Conservation (phyloP, 345 rosid genomes). For the Rhizophora mangle region DNA sequence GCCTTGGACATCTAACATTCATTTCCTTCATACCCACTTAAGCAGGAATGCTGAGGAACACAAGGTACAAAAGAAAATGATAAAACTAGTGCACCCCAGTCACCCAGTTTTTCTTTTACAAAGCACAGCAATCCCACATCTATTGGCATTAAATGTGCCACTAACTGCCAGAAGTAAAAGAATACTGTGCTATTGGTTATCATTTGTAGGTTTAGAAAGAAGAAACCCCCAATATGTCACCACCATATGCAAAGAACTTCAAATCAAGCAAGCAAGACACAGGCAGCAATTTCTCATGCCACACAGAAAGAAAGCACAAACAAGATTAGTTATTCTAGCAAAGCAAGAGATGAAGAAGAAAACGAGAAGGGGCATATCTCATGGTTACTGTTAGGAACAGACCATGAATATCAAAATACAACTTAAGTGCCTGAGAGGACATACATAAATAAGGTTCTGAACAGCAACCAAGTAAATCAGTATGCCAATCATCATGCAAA, state of each 20-base stretch:
- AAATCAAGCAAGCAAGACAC: neutral
- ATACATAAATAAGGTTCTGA: conserved; percentile 88
- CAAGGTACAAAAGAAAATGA: no score
- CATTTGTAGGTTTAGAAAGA: neutral
- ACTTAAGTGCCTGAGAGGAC: conserved; percentile 23
- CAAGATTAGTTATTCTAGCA: neutral
- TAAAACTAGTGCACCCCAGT: no score
- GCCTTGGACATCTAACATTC: no score
- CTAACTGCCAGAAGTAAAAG: no score
- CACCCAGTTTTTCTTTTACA: no score
- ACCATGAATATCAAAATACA: neutral
- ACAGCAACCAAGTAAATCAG: conserved; percentile 94
- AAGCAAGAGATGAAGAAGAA: neutral
- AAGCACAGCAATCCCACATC: no score
- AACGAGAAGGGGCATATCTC: neutral
- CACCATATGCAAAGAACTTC: neutral
- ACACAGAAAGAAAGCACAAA: neutral
- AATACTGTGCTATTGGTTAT: no score
- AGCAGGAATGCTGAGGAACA: no score
- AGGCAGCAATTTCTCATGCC: neutral
- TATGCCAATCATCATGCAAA: conserved; percentile 76
- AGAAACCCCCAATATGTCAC: neutral
- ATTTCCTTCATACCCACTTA: no score
- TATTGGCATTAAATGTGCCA: no score
- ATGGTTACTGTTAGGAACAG: neutral